phyloP scores from a whole-genome alignment of 1,284 basidiomycete species.

The Boletus sp. region DNA sequence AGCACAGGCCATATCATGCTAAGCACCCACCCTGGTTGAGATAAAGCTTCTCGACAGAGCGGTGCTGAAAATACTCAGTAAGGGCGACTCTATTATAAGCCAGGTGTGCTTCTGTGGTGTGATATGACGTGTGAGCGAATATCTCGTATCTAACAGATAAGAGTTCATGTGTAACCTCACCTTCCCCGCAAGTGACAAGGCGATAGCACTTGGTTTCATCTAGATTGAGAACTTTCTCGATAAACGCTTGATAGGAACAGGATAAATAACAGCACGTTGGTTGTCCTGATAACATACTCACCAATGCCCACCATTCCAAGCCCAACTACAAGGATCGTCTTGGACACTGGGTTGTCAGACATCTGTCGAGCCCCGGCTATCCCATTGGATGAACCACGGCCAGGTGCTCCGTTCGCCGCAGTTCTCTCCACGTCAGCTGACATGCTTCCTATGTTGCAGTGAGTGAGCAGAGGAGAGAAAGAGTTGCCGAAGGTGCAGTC shows the following conservation, averaged over 20 bases:
- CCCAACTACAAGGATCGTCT: conserved; percentile 51
- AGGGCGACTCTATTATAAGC: conserved; percentile 54
- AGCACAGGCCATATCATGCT: neutral
- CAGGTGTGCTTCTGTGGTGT: conserved; percentile 26
- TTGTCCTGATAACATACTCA: conserved; percentile 19
- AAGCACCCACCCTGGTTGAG: conserved; percentile 47
- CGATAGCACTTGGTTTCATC: conserved; percentile 48
- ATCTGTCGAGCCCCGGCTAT: neutral
- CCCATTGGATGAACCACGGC: no score
- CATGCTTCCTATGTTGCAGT: neutral
- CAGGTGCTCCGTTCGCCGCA: neutral
- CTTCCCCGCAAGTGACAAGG: conserved; percentile 62
- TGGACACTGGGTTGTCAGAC: neutral
- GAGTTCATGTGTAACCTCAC: conserved; percentile 25
- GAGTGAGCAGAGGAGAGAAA: neutral
- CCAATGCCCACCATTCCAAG: conserved; percentile 71
- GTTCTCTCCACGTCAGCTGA: neutral
- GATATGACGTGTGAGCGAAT: neutral
- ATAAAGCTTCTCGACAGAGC: conserved; percentile 62
- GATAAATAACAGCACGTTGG: conserved; percentile 8
- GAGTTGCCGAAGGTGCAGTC: neutral
- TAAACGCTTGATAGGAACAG: conserved; percentile 45
- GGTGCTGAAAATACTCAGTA: conserved; percentile 64
- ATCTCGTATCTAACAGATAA: conserved; percentile 12
- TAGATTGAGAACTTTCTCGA: conserved; percentile 60